Percentiles rank a stretch among this genome's conserved stretches.
Conservation (phyloP, 2,329 filamentous ascomycete genomes). For the Verticillium isaacii region DNA sequence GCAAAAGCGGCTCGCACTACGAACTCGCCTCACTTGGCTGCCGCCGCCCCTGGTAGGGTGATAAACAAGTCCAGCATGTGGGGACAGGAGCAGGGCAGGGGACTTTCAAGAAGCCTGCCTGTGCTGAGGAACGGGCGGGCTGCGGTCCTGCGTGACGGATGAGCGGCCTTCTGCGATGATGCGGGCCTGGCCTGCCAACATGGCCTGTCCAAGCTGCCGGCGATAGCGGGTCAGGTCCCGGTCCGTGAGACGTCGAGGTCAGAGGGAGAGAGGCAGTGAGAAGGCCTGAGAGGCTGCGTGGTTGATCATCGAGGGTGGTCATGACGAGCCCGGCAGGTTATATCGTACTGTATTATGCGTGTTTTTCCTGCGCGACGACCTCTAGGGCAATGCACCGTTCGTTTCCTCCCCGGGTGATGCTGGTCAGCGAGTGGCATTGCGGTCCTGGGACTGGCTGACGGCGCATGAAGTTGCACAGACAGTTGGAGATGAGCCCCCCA, state of each 20-base stretch:
- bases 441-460: not conserved
- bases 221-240: slow-evolving; percentile 1
- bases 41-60: not conserved
- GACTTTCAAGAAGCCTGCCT: not conserved
- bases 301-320: not conserved
- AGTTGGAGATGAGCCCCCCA: slow-evolving; percentile 11
- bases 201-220: not conserved
- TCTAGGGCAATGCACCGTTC: not conserved
- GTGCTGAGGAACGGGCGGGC: not conserved
- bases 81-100: not conserved
- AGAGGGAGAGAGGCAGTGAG: not conserved
- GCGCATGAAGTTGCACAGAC: slow-evolving; percentile 13
- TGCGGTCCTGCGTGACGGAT: not conserved
- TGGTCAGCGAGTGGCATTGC: not conserved
- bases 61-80: not conserved
- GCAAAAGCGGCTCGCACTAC: slow-evolving; percentile 1
- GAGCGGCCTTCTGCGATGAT: not conserved
- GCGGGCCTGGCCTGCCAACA: not conserved
- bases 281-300: not conserved
- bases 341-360: not conserved
- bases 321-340: not conserved
- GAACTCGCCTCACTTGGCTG: not conserved
- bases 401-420: not conserved
- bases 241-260: not conserved
- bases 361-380: not conserved